Evolutionary conservation across 2,329 filamentous ascomycete species (phyloP).

Genomic region (Cadophora malorum): DNA sequence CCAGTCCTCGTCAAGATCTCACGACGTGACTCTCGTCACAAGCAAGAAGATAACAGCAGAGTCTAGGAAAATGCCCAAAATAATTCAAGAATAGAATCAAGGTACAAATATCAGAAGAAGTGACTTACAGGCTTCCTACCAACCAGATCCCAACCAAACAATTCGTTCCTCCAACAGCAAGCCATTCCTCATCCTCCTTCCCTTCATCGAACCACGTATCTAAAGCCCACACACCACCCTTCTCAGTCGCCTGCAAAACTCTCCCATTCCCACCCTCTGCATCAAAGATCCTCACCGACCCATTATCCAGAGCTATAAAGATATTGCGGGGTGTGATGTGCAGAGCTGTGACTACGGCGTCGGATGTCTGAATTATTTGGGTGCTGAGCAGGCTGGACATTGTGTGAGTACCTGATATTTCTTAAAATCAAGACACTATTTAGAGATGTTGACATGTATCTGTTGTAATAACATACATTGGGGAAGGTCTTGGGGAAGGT

Average conservation of each 20-base stretch:
- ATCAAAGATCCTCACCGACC: conserved; percentile 16
- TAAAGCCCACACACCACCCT: conserved; percentile 18
- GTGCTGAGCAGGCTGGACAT: not conserved
- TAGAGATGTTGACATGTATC: not conserved
- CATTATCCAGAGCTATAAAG: conserved; percentile 15
- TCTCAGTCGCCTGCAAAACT: conserved; percentile 8
- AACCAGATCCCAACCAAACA: conserved; percentile 11
- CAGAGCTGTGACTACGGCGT: not conserved
- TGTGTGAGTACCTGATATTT: not conserved
- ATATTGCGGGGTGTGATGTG: conserved; percentile 10
- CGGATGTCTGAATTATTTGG: not conserved
- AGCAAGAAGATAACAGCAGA: too few relatives aligned
- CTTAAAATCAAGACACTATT: not conserved
- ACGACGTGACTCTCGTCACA: too few relatives aligned
- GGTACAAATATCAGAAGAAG: not conserved
- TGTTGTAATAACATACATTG: not conserved
- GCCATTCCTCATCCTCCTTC: not conserved
- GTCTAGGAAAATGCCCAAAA: too few relatives aligned
- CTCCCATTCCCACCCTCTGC: conserved; percentile 1
- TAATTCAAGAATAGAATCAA: too few relatives aligned
- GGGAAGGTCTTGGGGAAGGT: too few relatives aligned
- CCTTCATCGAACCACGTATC: conserved; percentile 15
- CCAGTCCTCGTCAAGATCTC: too few relatives aligned
- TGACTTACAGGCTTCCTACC: conserved; percentile 14
- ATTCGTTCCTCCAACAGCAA: conserved; percentile 18